A percentile compares a stretch with the other conserved stretches of the same genome.
phyloP scores from a whole-genome alignment of 768 basidiomycete genomes.

The Mycena floridula region DNA sequence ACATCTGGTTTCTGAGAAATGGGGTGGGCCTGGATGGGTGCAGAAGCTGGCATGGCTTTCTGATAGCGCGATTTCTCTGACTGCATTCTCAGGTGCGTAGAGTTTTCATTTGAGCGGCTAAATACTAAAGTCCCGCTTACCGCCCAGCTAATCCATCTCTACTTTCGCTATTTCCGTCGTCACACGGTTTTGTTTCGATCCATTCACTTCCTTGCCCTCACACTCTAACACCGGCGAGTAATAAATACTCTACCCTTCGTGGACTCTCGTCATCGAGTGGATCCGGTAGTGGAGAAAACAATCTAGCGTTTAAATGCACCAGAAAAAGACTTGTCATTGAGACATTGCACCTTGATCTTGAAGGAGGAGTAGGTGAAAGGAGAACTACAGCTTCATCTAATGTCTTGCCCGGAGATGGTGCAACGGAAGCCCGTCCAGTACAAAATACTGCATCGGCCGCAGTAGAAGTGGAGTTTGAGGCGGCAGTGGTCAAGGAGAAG shows the following conservation, averaged over 20 bases:
- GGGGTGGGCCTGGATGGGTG: slow-evolving; percentile 66
- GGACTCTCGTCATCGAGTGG: slow-evolving; percentile 56
- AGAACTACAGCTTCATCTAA: slow-evolving; percentile 49
- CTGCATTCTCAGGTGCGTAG: slow-evolving; percentile 71
- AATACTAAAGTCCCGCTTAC: neutral
- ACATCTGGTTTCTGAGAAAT: slow-evolving; percentile 49
- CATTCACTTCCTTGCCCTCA: slow-evolving; percentile 71
- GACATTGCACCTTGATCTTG: slow-evolving; percentile 82
- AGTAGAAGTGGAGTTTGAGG: slow-evolving; percentile 41
- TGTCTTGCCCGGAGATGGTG: slow-evolving; percentile 5
- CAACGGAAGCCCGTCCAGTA: slow-evolving; percentile 10
- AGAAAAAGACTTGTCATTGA: slow-evolving; percentile 85
- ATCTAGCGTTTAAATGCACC: slow-evolving; percentile 90
- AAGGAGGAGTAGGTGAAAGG: slow-evolving; percentile 78
- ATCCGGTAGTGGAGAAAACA: slow-evolving; percentile 82
- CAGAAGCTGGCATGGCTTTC: slow-evolving; percentile 75
- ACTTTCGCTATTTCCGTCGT: slow-evolving; percentile 65
- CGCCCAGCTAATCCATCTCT: slow-evolving; percentile 71
- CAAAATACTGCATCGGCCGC: no score
- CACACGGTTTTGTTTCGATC: slow-evolving; percentile 81
- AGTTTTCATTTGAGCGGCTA: slow-evolving; percentile 1
- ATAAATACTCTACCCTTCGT: slow-evolving; percentile 77
- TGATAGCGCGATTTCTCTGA: slow-evolving; percentile 68
- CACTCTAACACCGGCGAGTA: slow-evolving; percentile 71
- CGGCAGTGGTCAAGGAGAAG: slow-evolving; percentile 11